Evolutionary conservation across 306 rosid genomes (phyloP).

Genomic region (Ormosia emarginata): DNA sequence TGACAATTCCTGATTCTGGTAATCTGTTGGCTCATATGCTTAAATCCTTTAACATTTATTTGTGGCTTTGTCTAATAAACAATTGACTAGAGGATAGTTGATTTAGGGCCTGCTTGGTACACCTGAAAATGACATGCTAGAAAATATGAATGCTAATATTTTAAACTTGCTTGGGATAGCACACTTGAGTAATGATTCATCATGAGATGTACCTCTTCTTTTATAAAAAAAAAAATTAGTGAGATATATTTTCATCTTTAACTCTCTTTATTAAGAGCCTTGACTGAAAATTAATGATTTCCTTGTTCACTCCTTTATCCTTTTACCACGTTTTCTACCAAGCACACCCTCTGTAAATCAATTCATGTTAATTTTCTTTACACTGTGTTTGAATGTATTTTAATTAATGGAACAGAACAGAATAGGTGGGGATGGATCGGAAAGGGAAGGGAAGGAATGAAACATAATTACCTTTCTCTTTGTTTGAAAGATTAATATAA

Average conservation of each 20-base stretch:
- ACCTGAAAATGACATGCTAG: not conserved
- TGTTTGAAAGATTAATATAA: too few species aligned
- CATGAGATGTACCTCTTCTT: not conserved
- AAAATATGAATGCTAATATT: not conserved
- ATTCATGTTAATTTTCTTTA: not conserved
- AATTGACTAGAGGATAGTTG: not conserved
- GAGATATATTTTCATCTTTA: not conserved
- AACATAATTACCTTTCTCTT: too few species aligned
- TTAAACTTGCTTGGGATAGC: not conserved
- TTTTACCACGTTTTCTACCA: not conserved
- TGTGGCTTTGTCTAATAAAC: not conserved
- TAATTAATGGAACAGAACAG: too few species aligned
- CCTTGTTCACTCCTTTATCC: not conserved
- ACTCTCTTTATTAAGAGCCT: not conserved
- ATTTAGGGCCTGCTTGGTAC: not conserved
- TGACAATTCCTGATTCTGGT: not conserved
- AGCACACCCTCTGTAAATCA: not conserved
- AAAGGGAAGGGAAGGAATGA: too few species aligned
- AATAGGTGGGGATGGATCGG: too few species aligned
- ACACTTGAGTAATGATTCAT: not conserved
- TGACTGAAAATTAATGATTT: not conserved
- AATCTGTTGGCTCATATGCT: not conserved
- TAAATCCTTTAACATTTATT: not conserved
- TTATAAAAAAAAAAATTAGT: not conserved
- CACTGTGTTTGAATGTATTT: too few species aligned